Base-by-base conservation (phyloP, 768 basidiomycete genomes). In the Auricularia sp. region DNA sequence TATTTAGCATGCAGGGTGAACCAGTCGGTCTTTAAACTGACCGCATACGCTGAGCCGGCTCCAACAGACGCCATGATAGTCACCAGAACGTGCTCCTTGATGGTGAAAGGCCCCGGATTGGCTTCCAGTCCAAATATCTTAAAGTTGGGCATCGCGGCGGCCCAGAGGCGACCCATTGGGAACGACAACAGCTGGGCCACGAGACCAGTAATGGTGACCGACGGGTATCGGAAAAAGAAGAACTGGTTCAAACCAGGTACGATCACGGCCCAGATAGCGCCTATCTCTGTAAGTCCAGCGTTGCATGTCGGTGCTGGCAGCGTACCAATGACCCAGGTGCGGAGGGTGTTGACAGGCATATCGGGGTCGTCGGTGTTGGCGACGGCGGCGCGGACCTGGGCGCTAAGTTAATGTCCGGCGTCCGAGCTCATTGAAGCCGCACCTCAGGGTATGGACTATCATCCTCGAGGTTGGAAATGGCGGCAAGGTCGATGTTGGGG, bases 361-460 rank as follows among this genome's bases (percentile, higher is more conserved):
- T 74, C 73, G 3, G 81, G 81, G 71, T 90, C 88, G 69, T 90
- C 88, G 36, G 82, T 84, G 72, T 87, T 88, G 21, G 86, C 83
- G 8, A 90, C 88, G 6, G 88, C 87, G 7, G 87, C 84, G 56
- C 88, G 83, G 12, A 90, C 89, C 72, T 70, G 68, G 7, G 29
- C 12, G 12, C 12, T 12, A 12, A 47, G 29, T 54, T 54, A 7
- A 18, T 54, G 11, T 12, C 11, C 29, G 53, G 53, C 29, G 39
- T 18, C 18, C n/a, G 18, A 54, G 18, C 29, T 7, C 53, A 18
- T n/a, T 7, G 18, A 18, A 54, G 29, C n/a, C 53, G 29, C 53
- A 54, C 53, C 12, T 93, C 91, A 5, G 88, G 88, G 71, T 93
- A 93, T 3, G 91, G 91, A 2, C 89, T 91, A 72, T 92, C 91